phyloP scores from a whole-genome alignment of 352 stramenopile genomes.

The Globisporangium canariense region DNA sequence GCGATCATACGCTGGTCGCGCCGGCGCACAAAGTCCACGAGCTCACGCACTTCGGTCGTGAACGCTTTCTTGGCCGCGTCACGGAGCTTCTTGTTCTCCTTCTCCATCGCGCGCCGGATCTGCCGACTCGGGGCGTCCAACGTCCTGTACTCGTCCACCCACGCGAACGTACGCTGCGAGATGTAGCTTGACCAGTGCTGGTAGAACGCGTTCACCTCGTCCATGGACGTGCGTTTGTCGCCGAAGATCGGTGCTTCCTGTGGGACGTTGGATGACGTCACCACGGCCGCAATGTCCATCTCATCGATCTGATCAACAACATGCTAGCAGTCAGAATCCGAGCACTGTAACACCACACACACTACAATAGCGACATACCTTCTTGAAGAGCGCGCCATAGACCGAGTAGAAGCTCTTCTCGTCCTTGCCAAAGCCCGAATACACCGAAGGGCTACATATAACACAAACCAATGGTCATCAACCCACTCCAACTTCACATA shows the following conservation, averaged over 20 bases:
- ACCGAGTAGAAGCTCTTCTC: slow-evolving; percentile 76
- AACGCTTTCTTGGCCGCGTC: slow-evolving; percentile 76
- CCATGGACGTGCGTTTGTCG: slow-evolving; percentile 31
- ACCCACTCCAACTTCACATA: neutral
- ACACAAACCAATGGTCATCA: slow-evolving; percentile 4
- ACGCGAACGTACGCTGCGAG: slow-evolving; percentile 68
- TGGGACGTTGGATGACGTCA: slow-evolving; percentile 3
- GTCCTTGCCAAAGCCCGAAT: slow-evolving; percentile 74
- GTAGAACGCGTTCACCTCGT: slow-evolving; percentile 72
- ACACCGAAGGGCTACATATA: slow-evolving; percentile 44
- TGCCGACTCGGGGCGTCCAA: slow-evolving; percentile 73
- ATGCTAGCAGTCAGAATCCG: neutral
- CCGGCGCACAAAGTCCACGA: slow-evolving; percentile 82
- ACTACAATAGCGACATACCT: slow-evolving; percentile 26
- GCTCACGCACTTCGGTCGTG: slow-evolving; percentile 69
- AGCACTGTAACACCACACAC: neutral
- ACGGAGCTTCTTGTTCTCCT: slow-evolving; percentile 87
- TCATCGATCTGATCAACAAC: slow-evolving; percentile 57
- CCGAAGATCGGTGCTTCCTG: slow-evolving; percentile 48
- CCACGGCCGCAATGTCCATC: slow-evolving; percentile 41
- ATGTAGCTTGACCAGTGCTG: slow-evolving; percentile 78
- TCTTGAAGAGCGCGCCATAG: slow-evolving; percentile 66
- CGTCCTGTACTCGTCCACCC: slow-evolving; percentile 83
- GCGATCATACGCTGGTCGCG: slow-evolving; percentile 68
- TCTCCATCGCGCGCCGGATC: slow-evolving; percentile 81